Evolutionary conservation across 495 filamentous ascomycete species (phyloP).

Genomic region (Neurospora tetraspora): DNA sequence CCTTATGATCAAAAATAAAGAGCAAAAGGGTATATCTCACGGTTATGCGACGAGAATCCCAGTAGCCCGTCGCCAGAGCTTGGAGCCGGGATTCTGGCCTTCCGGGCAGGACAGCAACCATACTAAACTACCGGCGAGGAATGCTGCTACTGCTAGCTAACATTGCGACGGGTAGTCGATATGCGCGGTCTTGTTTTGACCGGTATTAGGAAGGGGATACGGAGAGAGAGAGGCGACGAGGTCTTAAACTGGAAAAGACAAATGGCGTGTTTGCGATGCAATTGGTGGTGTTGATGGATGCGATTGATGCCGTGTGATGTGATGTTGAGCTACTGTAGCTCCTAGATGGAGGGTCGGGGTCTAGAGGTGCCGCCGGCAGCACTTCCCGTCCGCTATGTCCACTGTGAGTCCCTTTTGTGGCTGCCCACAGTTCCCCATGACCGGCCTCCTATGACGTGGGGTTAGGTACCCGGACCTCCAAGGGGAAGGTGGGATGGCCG

Average conservation of each 20-base stretch:
- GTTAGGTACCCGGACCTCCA: not conserved
- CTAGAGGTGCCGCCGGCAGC: not conserved
- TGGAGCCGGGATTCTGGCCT: conserved; percentile 82
- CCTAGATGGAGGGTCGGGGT: not conserved
- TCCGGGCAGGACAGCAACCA: conserved; percentile 78
- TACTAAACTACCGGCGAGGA: conserved; percentile 17
- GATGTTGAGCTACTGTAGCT: not conserved
- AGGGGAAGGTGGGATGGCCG: not conserved
- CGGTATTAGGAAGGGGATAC: not conserved
- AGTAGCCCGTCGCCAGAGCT: conserved; percentile 76
- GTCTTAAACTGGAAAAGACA: not conserved
- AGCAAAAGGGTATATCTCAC: conserved; percentile 34
- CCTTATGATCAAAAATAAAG: not conserved
- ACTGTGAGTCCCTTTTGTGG: not conserved
- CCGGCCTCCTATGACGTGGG: not conserved
- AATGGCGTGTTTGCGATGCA: not conserved
- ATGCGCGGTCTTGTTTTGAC: not conserved
- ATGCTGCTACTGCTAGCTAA: not conserved
- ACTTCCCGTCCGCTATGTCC: not conserved
- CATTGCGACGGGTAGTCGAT: not conserved
- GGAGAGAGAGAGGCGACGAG: not conserved
- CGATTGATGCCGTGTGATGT: not conserved
- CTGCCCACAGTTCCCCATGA: too few relatives aligned
- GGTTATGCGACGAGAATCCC: conserved; percentile 70
- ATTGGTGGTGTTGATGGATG: not conserved